Conservation (phyloP, 371 early-diverging fungal species). For the Syncephalis plumigaleata region DNA sequence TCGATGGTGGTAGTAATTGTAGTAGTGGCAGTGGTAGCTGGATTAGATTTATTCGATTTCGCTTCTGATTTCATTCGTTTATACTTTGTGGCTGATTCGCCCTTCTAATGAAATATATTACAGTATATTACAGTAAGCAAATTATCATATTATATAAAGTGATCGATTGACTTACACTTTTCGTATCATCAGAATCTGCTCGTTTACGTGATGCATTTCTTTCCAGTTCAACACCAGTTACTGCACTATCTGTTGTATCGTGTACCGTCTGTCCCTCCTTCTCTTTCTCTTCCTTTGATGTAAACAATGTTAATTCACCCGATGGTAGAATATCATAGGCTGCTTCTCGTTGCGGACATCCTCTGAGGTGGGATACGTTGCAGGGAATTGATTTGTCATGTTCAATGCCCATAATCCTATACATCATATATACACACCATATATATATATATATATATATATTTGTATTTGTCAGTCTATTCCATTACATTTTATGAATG, state of each 20-base stretch:
- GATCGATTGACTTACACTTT: too few species aligned
- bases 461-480: neutral
- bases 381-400: constrained; percentile 4
- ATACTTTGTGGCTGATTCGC: too few species aligned
- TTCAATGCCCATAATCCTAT: constrained; percentile 10
- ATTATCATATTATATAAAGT: too few species aligned
- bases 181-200: too few species aligned
- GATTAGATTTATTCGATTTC: constrained; percentile 7
- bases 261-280: neutral
- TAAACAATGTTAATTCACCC: neutral
- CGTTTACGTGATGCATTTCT: too few species aligned
- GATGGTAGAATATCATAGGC: neutral
- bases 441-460: neutral
- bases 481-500: neutral
- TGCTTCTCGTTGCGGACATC: neutral
- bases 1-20: too few species aligned
- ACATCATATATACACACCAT: too few species aligned
- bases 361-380: neutral
- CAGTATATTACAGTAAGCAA: too few species aligned
- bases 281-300: neutral
- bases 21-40: constrained; percentile 6
- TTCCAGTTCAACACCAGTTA: neutral
- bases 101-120: too few species aligned
- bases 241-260: neutral
- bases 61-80: too few species aligned